These are phyloP conservation scores for Astrocystis sublimbata DNA, from an alignment of 495 filamentous ascomycete species.

Conservation along the genomic window DNA sequence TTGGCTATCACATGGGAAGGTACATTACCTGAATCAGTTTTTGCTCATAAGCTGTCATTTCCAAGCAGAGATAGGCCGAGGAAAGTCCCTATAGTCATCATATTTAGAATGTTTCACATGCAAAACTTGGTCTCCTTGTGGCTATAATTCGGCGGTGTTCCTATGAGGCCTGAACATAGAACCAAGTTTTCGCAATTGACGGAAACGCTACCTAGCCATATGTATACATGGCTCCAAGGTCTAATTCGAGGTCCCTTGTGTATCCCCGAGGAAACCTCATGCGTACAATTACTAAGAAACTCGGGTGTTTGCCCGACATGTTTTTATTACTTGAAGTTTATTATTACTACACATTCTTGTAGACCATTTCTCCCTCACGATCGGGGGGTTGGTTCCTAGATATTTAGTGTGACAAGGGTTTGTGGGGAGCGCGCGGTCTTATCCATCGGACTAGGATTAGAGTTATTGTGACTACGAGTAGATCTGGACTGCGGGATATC, in stretches of 20 bases:
- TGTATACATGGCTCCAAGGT: neutral
- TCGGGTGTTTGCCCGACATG: neutral
- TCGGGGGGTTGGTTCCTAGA: conserved; percentile 6
- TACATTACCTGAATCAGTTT: conserved; percentile 1
- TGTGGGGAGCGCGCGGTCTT: conserved; percentile 8
- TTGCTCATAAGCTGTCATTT: neutral
- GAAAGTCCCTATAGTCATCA: neutral
- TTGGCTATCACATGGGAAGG: neutral
- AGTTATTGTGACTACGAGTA: conserved; percentile 15
- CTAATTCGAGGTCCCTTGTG: neutral
- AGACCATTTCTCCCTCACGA: neutral
- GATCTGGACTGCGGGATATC: neutral
- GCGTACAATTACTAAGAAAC: neutral
- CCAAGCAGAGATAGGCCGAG: neutral
- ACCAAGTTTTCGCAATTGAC: neutral
- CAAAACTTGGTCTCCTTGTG: neutral
- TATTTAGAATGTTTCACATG: neutral
- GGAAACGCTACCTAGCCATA: conserved; percentile 3
- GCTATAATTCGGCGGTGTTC: conserved; percentile 8
- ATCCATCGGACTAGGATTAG: conserved; percentile 9
- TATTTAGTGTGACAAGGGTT: conserved; percentile 8
- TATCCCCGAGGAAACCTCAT: neutral
- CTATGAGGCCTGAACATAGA: neutral
- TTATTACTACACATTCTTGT: conserved; percentile 4
- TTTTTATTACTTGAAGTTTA: neutral